A percentile compares a stretch with the other conserved stretches of the same genome.
phyloP scores from a whole-genome alignment of 306 rosid species.

The Prunus padus region DNA sequence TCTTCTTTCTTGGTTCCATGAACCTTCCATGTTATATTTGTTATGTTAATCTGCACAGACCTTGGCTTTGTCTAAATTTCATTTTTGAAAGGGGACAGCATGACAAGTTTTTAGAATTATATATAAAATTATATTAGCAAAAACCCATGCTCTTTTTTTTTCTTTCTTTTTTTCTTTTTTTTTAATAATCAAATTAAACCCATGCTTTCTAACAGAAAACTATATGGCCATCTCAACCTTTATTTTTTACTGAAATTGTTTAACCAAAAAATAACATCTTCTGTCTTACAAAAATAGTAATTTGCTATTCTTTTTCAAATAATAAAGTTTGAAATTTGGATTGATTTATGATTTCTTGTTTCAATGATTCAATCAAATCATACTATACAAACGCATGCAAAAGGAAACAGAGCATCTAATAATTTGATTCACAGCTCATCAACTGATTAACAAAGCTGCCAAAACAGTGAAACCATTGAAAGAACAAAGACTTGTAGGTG shows the following conservation, averaged over 20 bases:
- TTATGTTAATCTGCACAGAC: not conserved
- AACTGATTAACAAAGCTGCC: not conserved
- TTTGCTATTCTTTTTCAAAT: too few species aligned
- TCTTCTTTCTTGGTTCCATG: conserved; percentile 2
- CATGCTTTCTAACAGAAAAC: too few species aligned
- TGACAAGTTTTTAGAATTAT: not conserved
- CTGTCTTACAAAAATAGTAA: too few species aligned
- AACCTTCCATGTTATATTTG: not conserved
- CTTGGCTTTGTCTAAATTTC: not conserved
- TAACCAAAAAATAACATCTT: too few species aligned
- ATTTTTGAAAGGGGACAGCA: not conserved
- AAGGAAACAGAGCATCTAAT: not conserved
- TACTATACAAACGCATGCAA: too few species aligned
- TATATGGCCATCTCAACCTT: too few species aligned
- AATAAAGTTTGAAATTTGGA: too few species aligned
- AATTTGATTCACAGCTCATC: conserved; percentile 3
- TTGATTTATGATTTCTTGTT: too few species aligned
- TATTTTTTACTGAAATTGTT: too few species aligned
- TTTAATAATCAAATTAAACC: too few species aligned
- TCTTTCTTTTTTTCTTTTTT: not conserved
- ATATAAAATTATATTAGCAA: not conserved
- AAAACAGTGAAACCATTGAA: not conserved
- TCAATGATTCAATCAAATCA: too few species aligned
- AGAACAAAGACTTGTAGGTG: not conserved
- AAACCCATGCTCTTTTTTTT: not conserved